Evolutionary conservation across 495 filamentous ascomycete genomes (phyloP).

Genomic region (Rusavskia elegans): DNA sequence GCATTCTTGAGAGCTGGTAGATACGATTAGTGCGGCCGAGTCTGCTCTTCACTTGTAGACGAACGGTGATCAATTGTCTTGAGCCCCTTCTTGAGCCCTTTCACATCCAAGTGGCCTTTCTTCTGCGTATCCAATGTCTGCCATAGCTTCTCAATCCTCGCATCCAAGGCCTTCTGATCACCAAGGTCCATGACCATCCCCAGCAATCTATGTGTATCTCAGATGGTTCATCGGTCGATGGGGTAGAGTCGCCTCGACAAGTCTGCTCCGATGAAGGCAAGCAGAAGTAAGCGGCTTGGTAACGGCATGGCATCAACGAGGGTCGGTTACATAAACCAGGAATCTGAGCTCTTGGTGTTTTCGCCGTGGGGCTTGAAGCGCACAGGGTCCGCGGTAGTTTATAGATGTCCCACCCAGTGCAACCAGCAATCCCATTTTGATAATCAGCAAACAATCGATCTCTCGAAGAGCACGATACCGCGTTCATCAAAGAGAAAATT

Average conservation of each 20-base stretch:
- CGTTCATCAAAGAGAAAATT: too few relatives aligned
- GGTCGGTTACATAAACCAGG: background rate
- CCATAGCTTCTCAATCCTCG: slow-evolving; percentile 69
- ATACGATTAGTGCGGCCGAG: slow-evolving; percentile 17
- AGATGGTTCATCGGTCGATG: slow-evolving; percentile 3
- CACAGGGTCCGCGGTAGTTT: too few relatives aligned
- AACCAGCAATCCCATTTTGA: too few relatives aligned
- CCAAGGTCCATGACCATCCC: slow-evolving; percentile 27
- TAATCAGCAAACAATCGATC: too few relatives aligned
- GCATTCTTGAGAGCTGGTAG: slow-evolving; percentile 79
- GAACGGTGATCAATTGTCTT: slow-evolving; percentile 85
- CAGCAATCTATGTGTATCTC: background rate
- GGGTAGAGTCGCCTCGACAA: too few relatives aligned
- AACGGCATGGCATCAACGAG: background rate
- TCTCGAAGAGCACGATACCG: too few relatives aligned
- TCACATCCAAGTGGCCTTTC: slow-evolving; percentile 65
- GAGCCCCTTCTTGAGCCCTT: slow-evolving; percentile 69
- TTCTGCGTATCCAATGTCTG: slow-evolving; percentile 55
- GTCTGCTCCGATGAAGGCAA: background rate
- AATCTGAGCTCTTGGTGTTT: background rate
- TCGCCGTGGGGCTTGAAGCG: background rate
- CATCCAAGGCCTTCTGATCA: slow-evolving; percentile 55
- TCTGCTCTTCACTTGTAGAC: slow-evolving; percentile 18
- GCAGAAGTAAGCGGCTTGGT: too few relatives aligned
- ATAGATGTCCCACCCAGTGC: too few relatives aligned